A percentile compares a stretch with the other conserved stretches of the same genome.
Evolutionary conservation across 768 basidiomycete genomes (phyloP).

Genomic region (Naganishia antarctica): DNA sequence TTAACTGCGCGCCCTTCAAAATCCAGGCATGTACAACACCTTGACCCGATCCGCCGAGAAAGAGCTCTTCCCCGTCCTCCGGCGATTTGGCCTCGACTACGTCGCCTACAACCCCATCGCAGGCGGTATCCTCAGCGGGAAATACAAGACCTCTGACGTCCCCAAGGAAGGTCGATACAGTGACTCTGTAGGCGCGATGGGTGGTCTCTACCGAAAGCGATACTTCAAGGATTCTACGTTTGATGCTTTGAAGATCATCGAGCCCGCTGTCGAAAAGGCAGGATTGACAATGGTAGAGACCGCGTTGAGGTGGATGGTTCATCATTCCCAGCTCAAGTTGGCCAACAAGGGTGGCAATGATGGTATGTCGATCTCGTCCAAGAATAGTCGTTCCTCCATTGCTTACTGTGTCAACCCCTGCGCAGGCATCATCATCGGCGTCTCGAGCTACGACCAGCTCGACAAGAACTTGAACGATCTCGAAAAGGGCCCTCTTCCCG

Average conservation of each 20-base stretch:
- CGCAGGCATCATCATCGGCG: conserved; percentile 58
- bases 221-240: conserved; percentile 50
- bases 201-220: conserved; percentile 22
- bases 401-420: background rate
- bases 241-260: conserved; percentile 54
- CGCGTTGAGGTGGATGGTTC: conserved; percentile 55
- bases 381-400: too few species aligned
- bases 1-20: too few species aligned
- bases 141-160: conserved; percentile 26
- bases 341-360: conserved; percentile 37
- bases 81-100: conserved; percentile 41
- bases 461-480: conserved; percentile 49
- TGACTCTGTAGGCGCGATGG: conserved; percentile 19
- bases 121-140: conserved; percentile 33
- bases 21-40: conserved; percentile 36
- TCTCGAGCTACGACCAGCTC: conserved; percentile 58
- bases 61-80: conserved; percentile 35
- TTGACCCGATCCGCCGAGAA: conserved; percentile 36
- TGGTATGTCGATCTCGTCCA: background rate
- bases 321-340: conserved; percentile 54
- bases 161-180: conserved; percentile 27
- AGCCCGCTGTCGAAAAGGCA: conserved; percentile 51
- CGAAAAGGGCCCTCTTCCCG: conserved; percentile 59
- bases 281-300: conserved; percentile 48
- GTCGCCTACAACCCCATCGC: conserved; percentile 47